Evolutionary conservation across 345 rosid species (phyloP).

Genomic region (Citrus maxima): DNA sequence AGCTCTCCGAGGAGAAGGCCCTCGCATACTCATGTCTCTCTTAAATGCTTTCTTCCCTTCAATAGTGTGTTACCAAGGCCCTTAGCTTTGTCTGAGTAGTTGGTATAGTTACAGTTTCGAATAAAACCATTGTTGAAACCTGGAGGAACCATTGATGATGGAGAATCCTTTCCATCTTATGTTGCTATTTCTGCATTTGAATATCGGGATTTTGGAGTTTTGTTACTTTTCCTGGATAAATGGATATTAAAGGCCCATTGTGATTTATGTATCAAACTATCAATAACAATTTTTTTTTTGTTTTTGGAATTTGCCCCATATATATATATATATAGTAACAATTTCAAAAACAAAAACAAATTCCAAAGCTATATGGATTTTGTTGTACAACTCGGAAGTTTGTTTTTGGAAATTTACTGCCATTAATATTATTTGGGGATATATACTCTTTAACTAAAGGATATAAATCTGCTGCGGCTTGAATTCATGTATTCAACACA

Average conservation of each 20-base stretch:
- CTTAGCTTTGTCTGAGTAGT: background rate
- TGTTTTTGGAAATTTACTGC: too few relatives aligned
- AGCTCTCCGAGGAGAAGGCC: conserved; percentile 89
- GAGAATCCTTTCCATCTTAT: conserved; percentile 11
- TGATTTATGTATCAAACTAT: background rate
- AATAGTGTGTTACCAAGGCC: background rate
- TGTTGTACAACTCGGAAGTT: too few relatives aligned
- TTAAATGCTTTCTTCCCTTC: conserved; percentile 20
- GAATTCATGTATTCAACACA: too few relatives aligned
- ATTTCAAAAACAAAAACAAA: too few relatives aligned
- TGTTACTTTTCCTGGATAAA: background rate
- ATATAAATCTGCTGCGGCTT: too few relatives aligned
- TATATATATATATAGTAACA: too few relatives aligned
- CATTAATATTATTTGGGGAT: too few relatives aligned
- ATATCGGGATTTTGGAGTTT: conserved; percentile 4
- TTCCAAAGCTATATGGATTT: too few relatives aligned
- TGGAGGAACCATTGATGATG: conserved; percentile 7
- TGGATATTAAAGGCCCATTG: background rate
- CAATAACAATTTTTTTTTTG: too few relatives aligned
- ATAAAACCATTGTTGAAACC: conserved; percentile 26
- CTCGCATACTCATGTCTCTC: conserved; percentile 95
- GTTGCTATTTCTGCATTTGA: background rate
- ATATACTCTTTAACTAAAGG: too few relatives aligned
- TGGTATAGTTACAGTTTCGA: conserved; percentile 23
- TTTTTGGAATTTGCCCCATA: too few relatives aligned